Base-by-base conservation (phyloP, 192 early-diverging fungal species). In the Coemansia sp. region DNA sequence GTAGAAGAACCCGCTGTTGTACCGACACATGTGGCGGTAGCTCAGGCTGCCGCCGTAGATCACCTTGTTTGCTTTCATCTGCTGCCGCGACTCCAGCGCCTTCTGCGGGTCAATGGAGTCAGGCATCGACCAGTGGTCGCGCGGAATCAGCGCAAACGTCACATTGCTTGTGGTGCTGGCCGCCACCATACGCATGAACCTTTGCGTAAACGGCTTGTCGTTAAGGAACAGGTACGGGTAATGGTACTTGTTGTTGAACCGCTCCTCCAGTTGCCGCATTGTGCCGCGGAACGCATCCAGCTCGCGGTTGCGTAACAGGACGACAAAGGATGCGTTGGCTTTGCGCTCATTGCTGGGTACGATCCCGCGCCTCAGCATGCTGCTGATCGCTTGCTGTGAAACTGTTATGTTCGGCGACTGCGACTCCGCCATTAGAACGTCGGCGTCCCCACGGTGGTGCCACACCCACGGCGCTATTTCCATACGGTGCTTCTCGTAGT, bases 21-120 rank as follows among this genome's bases (percentile, higher is more conserved):
- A 95, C 43, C 92, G 83, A 54, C 92, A 95, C 92, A 95, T 95
- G 62, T 95, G 91, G 36, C 92, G 88, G 75, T 95, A 95, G 13
- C 88, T 87, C 61, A 90, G 80, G 35, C 82, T 85, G 13, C 81
- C 87, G 2, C 89, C 92, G 61, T 93, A 95, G 29, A 89, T 83
- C 5, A 94, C 86, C 10, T 82, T 60, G 3, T 82, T 71, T 0
- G 67, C 73, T 13, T 74, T 75, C 91, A 95, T 92, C 23, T 83
- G 54, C 25, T 83, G 55, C 41, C 89, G 82, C 0, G 76, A 65
- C 38, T 29, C 20, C 19, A 5, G n/a, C 4, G 81, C 76, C 36
- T 64, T 19, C 42, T 36, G 32, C 11, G 60, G 48, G 38, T 87
- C 82, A 57, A 87, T 70, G 23, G 72, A 79, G 2, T 63, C 70